Base-by-base conservation (phyloP, 176 grass and related monocot species). In the Phragmites australis region DNA sequence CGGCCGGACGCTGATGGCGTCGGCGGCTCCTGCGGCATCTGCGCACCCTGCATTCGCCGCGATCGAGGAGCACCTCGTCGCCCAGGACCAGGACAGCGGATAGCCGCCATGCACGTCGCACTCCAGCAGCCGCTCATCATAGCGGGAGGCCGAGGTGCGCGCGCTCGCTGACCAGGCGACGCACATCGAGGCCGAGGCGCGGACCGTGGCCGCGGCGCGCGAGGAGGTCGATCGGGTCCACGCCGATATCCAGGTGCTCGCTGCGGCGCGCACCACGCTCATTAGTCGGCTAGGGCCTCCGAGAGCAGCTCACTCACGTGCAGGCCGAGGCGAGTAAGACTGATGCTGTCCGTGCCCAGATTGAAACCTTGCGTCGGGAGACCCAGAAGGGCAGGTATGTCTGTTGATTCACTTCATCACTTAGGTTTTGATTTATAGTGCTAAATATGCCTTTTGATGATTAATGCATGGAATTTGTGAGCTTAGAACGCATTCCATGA, bases 361-460 rank as follows among this genome's bases (percentile, higher is more conserved):
- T 95, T 67, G 93, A 94, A 22, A 77, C 76, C 52, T 95, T 99
- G 96, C 90, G 74, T 18, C 77, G 60, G 64, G 92, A 99, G 86
- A 90, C 95, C 89, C 88, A 91, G 43, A 99, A 95, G 89, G 96
- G 96, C 78, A 91, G 95, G 95, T 98, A 91, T 51, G 70, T 16
- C 32, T 73, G 22, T 54, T 69, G 47, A 5, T 52, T 87, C 32
- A 29, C 16, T 18, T 41, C 30, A 59, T 23, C 9, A 42, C 22
- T 48, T 53, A 41, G 22, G 47, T 58, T n/a, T 72, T 69, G 25
- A 27, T 11, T 19, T 32, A 18, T 34, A 81, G 8, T 22, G 12
- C 27, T 47, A 51, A 70, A 39, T 62, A 53, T 41, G 9, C 9
- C 6, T 23, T 31, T 68, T 53, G 58, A 45, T 50, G 18, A 58